Evolutionary conservation across 805 yeast genomes (phyloP).

Genomic region (Kregervanrija fluxuum): DNA sequence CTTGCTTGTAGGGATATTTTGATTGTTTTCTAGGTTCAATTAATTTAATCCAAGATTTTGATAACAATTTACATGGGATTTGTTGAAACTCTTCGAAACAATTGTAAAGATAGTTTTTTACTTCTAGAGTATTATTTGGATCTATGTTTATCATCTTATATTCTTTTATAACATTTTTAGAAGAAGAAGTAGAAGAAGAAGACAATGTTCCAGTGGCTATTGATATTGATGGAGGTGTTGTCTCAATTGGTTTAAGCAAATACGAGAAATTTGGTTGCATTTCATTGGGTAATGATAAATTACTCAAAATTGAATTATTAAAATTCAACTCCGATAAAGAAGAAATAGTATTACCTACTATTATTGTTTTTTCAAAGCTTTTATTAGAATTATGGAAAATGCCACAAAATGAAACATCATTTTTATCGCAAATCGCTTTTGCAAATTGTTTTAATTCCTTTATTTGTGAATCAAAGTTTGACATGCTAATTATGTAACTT

Average conservation of each 20-base stretch:
- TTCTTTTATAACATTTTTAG: slow-evolving; percentile 7
- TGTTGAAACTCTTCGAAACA: slow-evolving; percentile 40
- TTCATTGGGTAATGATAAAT: slow-evolving; percentile 1
- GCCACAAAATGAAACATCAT: slow-evolving; percentile 9
- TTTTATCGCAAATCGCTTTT: slow-evolving; percentile 4
- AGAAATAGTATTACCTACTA: slow-evolving; percentile 1
- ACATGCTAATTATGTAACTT: no score
- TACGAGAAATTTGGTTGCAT: slow-evolving; percentile 3
- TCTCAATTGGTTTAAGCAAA: slow-evolving; percentile 2
- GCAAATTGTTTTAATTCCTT: no score
- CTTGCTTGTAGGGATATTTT: slow-evolving; percentile 51
- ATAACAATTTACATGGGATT: slow-evolving; percentile 49
- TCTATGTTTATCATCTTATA: slow-evolving; percentile 12
- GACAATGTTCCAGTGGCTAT: not conserved
- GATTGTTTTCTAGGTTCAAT: slow-evolving; percentile 66
- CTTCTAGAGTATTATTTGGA: slow-evolving; percentile 13
- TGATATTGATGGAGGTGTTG: slow-evolving; percentile 5
- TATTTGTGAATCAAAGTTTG: no score
- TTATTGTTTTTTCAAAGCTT: slow-evolving; percentile 3
- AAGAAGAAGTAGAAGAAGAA: not conserved
- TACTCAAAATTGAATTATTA: not conserved
- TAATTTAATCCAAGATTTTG: slow-evolving; percentile 60
- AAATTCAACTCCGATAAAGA: slow-evolving; percentile 4
- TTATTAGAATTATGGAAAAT: slow-evolving; percentile 4
- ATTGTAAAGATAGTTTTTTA: slow-evolving; percentile 19